Evolutionary conservation across 495 filamentous ascomycete genomes (phyloP).

Genomic region (Tuber microsphaerosporum): DNA sequence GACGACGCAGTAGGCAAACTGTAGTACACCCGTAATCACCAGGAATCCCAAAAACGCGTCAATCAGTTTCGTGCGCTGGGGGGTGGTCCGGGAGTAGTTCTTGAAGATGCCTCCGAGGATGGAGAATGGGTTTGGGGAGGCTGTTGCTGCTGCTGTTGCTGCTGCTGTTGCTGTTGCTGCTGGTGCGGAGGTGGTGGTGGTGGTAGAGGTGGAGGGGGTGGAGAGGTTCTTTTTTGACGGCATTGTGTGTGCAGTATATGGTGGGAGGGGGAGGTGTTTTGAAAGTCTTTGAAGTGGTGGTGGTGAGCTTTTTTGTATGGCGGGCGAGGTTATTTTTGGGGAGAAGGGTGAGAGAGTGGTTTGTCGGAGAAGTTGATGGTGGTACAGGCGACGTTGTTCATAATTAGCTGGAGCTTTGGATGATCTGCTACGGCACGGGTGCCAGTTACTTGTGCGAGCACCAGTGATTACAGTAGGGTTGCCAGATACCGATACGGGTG

Average conservation of each 20-base stretch:
- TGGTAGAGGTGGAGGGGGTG: conserved; percentile 13
- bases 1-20: conserved; percentile 88
- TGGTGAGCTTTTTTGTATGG: neutral
- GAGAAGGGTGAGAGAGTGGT: neutral
- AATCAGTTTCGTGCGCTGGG: conserved; percentile 84
- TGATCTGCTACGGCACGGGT: neutral
- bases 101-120: conserved; percentile 53
- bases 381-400: conserved; percentile 38
- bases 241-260: conserved; percentile 17
- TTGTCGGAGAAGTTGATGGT: conserved; percentile 3
- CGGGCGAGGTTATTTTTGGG: neutral
- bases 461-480: neutral
- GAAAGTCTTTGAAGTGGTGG: conserved; percentile 16
- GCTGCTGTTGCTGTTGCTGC: neutral
- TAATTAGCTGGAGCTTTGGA: conserved; percentile 18
- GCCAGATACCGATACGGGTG: neutral
- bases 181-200: conserved; percentile 8
- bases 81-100: conserved; percentile 69
- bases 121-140: conserved; percentile 31
- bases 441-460: no score
- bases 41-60: conserved; percentile 90
- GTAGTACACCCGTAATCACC: conserved; percentile 72
- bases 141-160: neutral
- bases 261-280: neutral
- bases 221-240: conserved; percentile 32